A percentile compares a stretch with the other conserved stretches of the same genome.
Evolutionary conservation across 768 basidiomycete species (phyloP).

Genomic region (Ramaria rubella): DNA sequence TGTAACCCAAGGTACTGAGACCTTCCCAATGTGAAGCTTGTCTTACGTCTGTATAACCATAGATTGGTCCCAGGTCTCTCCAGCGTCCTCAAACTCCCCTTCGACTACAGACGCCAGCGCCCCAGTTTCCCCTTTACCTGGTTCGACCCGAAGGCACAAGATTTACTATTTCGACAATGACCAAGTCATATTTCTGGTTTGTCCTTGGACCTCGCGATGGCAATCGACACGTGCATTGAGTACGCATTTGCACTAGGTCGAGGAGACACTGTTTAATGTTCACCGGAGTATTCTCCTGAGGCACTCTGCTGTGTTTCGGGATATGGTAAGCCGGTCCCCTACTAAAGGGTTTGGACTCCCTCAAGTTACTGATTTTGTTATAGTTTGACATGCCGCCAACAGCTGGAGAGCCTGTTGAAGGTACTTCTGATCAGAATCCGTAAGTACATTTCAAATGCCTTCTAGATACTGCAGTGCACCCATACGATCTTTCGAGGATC

Average conservation of each 20-base stretch:
- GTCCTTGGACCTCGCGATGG: not conserved
- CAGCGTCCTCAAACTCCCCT: not conserved
- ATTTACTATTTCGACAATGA: constrained; percentile 10
- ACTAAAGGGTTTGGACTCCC: too few relatives aligned
- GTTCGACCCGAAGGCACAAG: constrained; percentile 4
- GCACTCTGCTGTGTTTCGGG: constrained; percentile 33
- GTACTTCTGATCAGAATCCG: constrained; percentile 23
- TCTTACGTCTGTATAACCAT: not conserved
- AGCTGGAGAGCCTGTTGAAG: constrained; percentile 15
- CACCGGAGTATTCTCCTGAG: constrained; percentile 34
- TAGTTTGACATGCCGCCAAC: constrained; percentile 9
- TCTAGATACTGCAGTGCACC: not conserved
- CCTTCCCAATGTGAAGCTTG: too few relatives aligned
- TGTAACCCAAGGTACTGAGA: too few relatives aligned
- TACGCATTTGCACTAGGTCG: constrained; percentile 26
- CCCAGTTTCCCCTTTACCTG: constrained; percentile 2
- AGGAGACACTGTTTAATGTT: constrained; percentile 33
- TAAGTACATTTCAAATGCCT: not conserved
- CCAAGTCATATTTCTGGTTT: constrained; percentile 10
- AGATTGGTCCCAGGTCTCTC: not conserved
- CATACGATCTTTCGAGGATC: constrained; percentile 7
- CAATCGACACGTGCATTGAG: not conserved
- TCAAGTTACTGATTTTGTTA: too few relatives aligned
- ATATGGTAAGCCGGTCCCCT: constrained; percentile 21
- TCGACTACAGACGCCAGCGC: constrained; percentile 1